A percentile compares a stretch with the other conserved stretches of the same genome.
phyloP scores from a whole-genome alignment of 176 grass and related monocot species.

The Carex scoparia region DNA sequence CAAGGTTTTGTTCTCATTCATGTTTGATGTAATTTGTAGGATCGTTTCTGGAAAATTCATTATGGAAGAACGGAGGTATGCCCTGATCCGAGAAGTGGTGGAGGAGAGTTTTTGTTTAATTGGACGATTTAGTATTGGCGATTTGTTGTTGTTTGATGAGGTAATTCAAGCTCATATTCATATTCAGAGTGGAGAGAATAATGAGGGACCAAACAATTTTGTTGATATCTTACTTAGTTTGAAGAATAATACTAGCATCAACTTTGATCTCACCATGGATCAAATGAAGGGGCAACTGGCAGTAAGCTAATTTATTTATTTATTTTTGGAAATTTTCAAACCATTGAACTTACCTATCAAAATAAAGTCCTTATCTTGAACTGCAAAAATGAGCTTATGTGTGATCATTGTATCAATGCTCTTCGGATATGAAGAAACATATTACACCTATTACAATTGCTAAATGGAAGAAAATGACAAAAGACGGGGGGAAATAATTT shows the following conservation, averaged over 20 bases:
- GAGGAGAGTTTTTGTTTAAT: neutral
- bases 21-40: neutral
- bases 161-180: neutral
- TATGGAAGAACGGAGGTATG: neutral
- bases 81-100: neutral
- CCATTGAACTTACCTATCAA: neutral
- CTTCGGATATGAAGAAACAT: neutral
- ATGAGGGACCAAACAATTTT: constrained; percentile 4
- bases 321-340: too few relatives aligned
- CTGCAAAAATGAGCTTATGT: neutral
- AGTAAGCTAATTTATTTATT: neutral
- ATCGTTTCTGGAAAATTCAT: constrained; percentile 7
- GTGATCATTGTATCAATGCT: neutral
- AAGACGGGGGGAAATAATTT: neutral
- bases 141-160: neutral
- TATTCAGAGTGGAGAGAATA: neutral
- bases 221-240: constrained; percentile 29
- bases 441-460: neutral
- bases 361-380: neutral
- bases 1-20: neutral
- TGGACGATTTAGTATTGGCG: neutral
- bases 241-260: constrained; percentile 17
- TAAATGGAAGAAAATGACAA: neutral
- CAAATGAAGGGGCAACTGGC: constrained; percentile 18
- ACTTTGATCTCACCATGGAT: constrained; percentile 7